phyloP scores from a whole-genome alignment of 2,329 filamentous ascomycete genomes.

The Capronia epimyces region DNA sequence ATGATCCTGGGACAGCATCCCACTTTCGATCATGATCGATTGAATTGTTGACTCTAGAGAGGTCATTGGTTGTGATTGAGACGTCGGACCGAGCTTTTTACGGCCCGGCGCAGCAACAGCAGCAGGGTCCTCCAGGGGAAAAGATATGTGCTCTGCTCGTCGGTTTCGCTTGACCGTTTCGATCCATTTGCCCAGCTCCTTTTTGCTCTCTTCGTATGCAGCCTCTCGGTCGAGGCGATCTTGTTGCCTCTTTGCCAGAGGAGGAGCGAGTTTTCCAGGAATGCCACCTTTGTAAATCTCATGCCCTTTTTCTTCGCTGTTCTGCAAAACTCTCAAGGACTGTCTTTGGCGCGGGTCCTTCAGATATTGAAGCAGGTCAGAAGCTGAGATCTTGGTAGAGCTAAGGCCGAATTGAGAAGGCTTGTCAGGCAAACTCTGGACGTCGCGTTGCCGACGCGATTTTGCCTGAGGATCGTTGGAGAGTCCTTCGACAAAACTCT shows the following conservation, averaged over 20 bases:
- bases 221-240: slow-evolving; percentile 73
- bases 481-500: slow-evolving; percentile 54
- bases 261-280: slow-evolving; percentile 69
- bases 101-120: slow-evolving; percentile 56
- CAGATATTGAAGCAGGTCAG: slow-evolving; percentile 67
- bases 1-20: slow-evolving; percentile 57
- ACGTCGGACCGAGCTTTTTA: slow-evolving; percentile 58
- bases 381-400: slow-evolving; percentile 64
- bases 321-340: slow-evolving; percentile 68
- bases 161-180: slow-evolving; percentile 94
- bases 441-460: slow-evolving; percentile 33
- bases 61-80: slow-evolving; percentile 59
- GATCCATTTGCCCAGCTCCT: slow-evolving; percentile 83
- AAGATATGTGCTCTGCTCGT: slow-evolving; percentile 80
- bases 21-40: slow-evolving; percentile 83
- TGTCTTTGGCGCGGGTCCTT: slow-evolving; percentile 72
- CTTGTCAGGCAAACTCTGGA: slow-evolving; percentile 54
- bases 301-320: slow-evolving; percentile 52
- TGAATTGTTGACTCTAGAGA: slow-evolving; percentile 83
- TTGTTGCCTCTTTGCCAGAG: slow-evolving; percentile 78
- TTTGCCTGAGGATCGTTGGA: neutral
- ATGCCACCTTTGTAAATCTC: slow-evolving; percentile 52
- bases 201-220: slow-evolving; percentile 85
- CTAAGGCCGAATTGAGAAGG: slow-evolving; percentile 56
- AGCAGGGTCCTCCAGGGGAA: slow-evolving; percentile 72